These are phyloP conservation scores for Trypanosoma cruzi DNA, from an alignment of 208 protist genomes.

Conservation along the genomic window DNA sequence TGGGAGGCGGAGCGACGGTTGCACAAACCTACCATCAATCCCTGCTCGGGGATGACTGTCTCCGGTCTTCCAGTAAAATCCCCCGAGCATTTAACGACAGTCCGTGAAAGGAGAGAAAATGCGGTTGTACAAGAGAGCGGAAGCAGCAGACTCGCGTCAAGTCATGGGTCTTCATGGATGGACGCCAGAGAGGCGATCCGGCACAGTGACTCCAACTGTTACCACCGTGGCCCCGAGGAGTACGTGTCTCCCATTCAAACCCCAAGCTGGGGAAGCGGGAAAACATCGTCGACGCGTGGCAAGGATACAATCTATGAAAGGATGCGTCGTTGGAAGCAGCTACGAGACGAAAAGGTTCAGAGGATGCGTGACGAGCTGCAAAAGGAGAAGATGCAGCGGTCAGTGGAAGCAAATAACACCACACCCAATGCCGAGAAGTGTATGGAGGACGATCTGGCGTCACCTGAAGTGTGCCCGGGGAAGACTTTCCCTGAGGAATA, in stretches of 20 bases:
- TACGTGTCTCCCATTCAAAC: constrained; percentile 1
- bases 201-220: background rate
- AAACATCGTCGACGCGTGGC: background rate
- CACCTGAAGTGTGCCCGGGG: background rate
- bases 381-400: background rate
- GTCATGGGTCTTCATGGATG: background rate
- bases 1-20: constrained; percentile 26
- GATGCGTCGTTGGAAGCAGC: constrained; percentile 21
- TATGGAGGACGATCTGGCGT: background rate
- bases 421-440: background rate
- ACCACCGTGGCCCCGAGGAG: background rate
- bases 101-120: background rate
- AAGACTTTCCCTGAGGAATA: background rate
- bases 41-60: constrained; percentile 37
- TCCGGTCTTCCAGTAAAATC: constrained; percentile 25
- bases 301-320: constrained; percentile 14
- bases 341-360: constrained; percentile 25
- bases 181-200: background rate
- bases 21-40: constrained; percentile 38
- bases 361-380: constrained; percentile 14
- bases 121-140: background rate
- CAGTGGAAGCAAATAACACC: background rate
- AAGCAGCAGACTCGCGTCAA: background rate
- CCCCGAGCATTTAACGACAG: constrained; percentile 25
- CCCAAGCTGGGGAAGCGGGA: background rate